Conservation (phyloP, 768 basidiomycete species). For the Termitomyces sp. region DNA sequence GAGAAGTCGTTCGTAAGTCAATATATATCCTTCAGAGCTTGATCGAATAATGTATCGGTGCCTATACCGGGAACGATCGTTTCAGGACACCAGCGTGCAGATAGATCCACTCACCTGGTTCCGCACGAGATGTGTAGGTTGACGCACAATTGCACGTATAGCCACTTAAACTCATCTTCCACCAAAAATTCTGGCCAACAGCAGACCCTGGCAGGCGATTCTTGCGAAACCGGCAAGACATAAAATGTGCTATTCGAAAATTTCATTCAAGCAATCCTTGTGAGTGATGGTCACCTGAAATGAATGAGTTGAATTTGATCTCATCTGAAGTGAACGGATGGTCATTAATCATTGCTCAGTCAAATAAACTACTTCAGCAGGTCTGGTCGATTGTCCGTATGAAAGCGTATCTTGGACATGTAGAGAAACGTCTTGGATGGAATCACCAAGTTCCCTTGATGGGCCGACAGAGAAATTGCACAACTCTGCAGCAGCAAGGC, state of each 20-base stretch:
- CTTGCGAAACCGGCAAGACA: constrained; percentile 21
- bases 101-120: not conserved
- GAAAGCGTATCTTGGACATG: constrained; percentile 21
- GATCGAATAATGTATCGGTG: constrained; percentile 15
- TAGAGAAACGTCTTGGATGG: no score
- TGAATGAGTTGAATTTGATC: no score
- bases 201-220: constrained; percentile 15
- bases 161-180: constrained; percentile 19
- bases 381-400: constrained; percentile 19
- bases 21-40: constrained; percentile 14
- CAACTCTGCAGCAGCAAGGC: no score
- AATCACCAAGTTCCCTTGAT: no score
- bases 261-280: constrained; percentile 28
- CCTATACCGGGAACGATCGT: constrained; percentile 24
- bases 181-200: constrained; percentile 21
- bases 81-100: constrained; percentile 20
- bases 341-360: constrained; percentile 27
- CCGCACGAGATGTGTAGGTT: not conserved
- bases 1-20: constrained; percentile 10
- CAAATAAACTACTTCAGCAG: constrained; percentile 25
- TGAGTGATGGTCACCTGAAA: not conserved
- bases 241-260: constrained; percentile 20
- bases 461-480: not conserved
- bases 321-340: not conserved
- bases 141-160: constrained; percentile 20